A percentile compares a stretch with the other conserved stretches of the same genome.
Conservation (phyloP, 2,329 filamentous ascomycete genomes). For the Cordyceps sp. region DNA sequence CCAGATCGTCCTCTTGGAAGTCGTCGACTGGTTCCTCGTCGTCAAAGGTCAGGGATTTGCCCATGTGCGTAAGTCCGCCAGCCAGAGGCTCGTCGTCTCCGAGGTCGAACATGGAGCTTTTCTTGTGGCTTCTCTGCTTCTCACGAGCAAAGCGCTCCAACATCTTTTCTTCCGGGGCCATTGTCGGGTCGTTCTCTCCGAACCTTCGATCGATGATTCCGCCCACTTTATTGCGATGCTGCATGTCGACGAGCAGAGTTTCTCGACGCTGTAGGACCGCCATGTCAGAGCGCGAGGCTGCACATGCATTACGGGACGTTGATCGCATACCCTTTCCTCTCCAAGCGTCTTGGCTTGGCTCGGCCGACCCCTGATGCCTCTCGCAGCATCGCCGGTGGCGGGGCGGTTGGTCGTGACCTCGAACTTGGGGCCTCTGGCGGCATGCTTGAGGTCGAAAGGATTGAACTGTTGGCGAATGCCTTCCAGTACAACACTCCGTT, state of each 20-base stretch:
- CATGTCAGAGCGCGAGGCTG: conserved; percentile 4
- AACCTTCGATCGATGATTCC: conserved; percentile 87
- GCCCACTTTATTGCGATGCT: conserved; percentile 76
- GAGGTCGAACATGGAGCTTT: conserved; percentile 71
- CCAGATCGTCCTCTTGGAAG: conserved; percentile 63
- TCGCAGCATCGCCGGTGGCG: conserved; percentile 30
- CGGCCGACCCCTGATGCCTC: conserved; percentile 54
- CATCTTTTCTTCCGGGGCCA: conserved; percentile 87
- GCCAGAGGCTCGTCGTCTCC: conserved; percentile 52
- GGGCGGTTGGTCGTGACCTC: conserved; percentile 58
- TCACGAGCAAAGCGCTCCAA: conserved; percentile 80
- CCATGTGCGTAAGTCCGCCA: conserved; percentile 61
- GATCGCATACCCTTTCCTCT: conserved; percentile 55
- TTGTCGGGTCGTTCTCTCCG: conserved; percentile 84
- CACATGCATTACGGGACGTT: not conserved
- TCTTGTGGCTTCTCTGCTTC: conserved; percentile 64
- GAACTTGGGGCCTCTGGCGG: conserved; percentile 66
- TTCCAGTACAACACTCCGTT: conserved; percentile 62
- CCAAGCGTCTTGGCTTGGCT: conserved; percentile 71
- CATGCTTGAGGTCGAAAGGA: conserved; percentile 84
- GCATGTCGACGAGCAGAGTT: conserved; percentile 80
- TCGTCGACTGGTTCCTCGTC: conserved; percentile 44
- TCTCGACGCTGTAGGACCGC: conserved; percentile 42
- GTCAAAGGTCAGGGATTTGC: conserved; percentile 54
- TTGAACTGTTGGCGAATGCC: conserved; percentile 94